Conservation (phyloP, 179 eudicot species). For the Dionaea muscipula region DNA sequence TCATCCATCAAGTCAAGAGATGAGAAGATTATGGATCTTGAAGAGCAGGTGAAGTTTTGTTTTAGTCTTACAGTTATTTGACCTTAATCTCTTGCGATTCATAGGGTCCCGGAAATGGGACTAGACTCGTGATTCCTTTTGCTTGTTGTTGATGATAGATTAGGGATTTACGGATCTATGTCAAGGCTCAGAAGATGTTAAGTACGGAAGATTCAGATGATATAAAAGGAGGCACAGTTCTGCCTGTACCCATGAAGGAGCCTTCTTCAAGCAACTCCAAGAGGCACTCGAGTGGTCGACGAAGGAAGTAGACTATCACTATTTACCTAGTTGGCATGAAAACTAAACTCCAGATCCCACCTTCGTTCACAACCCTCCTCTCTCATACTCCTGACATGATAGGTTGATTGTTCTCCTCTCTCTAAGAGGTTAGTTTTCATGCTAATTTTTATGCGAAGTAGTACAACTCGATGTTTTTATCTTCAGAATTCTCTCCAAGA, state of each 20-base stretch:
- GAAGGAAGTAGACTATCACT: slow-evolving; percentile 19
- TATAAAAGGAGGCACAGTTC: slow-evolving; percentile 63
- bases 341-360: too few species aligned
- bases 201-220: slow-evolving; percentile 41
- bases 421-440: too few species aligned
- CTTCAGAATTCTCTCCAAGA: too few species aligned
- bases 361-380: too few species aligned
- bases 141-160: slow-evolving; percentile 38
- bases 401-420: too few species aligned
- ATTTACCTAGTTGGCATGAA: too few species aligned
- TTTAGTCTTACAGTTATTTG: neutral
- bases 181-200: slow-evolving; percentile 61
- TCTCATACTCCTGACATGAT: too few species aligned
- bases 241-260: slow-evolving; percentile 50
- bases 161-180: slow-evolving; percentile 55
- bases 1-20: slow-evolving; percentile 33
- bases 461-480: too few species aligned
- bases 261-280: slow-evolving; percentile 29
- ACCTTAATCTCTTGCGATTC: neutral
- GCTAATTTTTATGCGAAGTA: too few species aligned
- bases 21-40: slow-evolving; percentile 45
- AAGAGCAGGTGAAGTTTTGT: slow-evolving; percentile 58
- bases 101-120: too few species aligned
- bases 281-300: slow-evolving; percentile 44
- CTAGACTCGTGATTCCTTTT: slow-evolving; percentile 3